Evolutionary conservation across 345 rosid genomes (phyloP).

Genomic region (Garcia nutans): DNA sequence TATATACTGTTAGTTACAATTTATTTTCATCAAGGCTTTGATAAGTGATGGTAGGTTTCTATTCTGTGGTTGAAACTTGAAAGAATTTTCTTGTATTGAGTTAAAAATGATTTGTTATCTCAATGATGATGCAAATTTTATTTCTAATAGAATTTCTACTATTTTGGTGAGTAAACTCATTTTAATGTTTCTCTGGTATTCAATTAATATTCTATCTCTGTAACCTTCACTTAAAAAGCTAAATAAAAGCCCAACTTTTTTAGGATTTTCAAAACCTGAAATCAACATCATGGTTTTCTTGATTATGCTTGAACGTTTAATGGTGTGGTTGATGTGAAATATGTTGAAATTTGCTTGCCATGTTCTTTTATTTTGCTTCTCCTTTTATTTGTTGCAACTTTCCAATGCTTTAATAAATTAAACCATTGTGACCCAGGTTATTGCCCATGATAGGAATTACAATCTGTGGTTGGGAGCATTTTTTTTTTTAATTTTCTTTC

Average conservation of each 20-base stretch:
- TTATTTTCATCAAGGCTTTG: too few relatives aligned
- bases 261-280: background rate
- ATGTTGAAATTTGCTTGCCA: background rate
- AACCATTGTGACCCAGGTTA: background rate
- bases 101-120: background rate
- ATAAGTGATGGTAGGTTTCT: background rate
- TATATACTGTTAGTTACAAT: too few relatives aligned
- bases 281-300: background rate
- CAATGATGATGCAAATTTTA: background rate
- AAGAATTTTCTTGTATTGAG: background rate
- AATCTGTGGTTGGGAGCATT: background rate
- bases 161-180: too few relatives aligned
- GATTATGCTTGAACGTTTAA: background rate
- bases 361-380: background rate
- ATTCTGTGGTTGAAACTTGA: background rate
- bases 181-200: background rate
- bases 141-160: background rate
- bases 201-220: background rate
- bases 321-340: background rate
- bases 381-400: background rate
- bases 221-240: background rate
- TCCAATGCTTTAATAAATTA: background rate
- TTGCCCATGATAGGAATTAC: background rate
- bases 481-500: conserved; percentile 3
- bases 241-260: background rate